phyloP scores from a whole-genome alignment of 2,329 filamentous ascomycete species.

The Orbilia brochopaga region DNA sequence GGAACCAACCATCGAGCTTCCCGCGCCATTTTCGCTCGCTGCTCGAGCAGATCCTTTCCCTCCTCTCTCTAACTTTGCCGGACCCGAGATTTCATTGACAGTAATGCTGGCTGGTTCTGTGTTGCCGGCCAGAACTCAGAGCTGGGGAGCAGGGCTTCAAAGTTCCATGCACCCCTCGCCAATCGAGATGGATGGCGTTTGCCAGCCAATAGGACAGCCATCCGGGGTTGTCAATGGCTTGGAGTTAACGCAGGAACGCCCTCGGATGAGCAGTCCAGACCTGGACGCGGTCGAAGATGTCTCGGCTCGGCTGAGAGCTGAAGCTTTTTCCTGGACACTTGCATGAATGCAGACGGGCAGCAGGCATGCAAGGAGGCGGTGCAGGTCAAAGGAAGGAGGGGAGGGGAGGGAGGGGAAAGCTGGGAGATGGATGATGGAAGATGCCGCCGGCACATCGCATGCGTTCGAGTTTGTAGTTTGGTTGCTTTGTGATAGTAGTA shows the following conservation, averaged over 20 bases:
- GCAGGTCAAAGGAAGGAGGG: too few species aligned
- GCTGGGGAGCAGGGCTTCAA: conserved; percentile 1
- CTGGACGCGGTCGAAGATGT: not conserved
- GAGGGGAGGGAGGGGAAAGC: too few species aligned
- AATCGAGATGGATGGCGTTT: conserved; percentile 21
- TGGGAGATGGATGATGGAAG: not conserved
- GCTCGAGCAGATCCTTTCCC: too few species aligned
- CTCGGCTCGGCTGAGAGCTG: not conserved
- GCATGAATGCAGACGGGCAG: too few species aligned
- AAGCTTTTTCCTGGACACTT: not conserved
- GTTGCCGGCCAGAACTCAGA: conserved; percentile 7
- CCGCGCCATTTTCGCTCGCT: too few species aligned
- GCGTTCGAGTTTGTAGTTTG: not conserved
- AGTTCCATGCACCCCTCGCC: conserved; percentile 28
- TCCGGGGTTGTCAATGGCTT: conserved; percentile 2
- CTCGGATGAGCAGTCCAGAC: not conserved
- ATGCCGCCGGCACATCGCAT: not conserved
- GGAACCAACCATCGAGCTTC: too few species aligned
- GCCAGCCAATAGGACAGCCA: conserved; percentile 35
- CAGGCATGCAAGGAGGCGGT: too few species aligned
- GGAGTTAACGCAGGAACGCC: not conserved
- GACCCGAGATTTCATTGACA: too few species aligned
- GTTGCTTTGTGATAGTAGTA: not conserved
- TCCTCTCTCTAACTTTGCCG: too few species aligned
- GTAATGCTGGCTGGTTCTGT: not conserved